Percentiles rank a stretch among this genome's conserved stretches.
Conservation (phyloP, 768 basidiomycete genomes). For the Suillus subalutaceus region DNA sequence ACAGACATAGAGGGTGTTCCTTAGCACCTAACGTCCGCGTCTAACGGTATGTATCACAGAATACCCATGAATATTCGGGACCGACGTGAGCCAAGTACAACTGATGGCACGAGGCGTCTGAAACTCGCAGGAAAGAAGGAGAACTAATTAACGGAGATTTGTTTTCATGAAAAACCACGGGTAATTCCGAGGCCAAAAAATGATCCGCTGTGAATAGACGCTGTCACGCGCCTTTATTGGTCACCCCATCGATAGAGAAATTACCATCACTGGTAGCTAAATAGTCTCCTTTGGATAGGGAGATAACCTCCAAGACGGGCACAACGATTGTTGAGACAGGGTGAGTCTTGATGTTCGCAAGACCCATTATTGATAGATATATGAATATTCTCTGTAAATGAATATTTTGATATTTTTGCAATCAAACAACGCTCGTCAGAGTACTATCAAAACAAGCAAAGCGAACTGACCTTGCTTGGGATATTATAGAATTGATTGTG, state of each 20-base stretch:
- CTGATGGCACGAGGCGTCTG: neutral
- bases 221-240: too few relatives aligned
- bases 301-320: neutral
- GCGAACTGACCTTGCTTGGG: neutral
- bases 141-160: neutral
- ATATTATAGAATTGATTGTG: too few relatives aligned
- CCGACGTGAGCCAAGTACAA: neutral
- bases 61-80: neutral
- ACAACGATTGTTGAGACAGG: neutral
- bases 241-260: neutral
- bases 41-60: neutral
- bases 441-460: neutral
- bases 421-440: neutral
- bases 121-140: neutral
- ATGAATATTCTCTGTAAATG: neutral
- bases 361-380: neutral
- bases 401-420: neutral
- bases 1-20: neutral
- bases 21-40: neutral
- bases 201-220: too few relatives aligned
- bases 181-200: neutral
- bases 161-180: neutral
- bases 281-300: neutral
- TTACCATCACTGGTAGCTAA: neutral
- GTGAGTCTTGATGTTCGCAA: neutral